Base-by-base conservation (phyloP, 805 yeast species). In the Monosporozyma yasuniensis region DNA sequence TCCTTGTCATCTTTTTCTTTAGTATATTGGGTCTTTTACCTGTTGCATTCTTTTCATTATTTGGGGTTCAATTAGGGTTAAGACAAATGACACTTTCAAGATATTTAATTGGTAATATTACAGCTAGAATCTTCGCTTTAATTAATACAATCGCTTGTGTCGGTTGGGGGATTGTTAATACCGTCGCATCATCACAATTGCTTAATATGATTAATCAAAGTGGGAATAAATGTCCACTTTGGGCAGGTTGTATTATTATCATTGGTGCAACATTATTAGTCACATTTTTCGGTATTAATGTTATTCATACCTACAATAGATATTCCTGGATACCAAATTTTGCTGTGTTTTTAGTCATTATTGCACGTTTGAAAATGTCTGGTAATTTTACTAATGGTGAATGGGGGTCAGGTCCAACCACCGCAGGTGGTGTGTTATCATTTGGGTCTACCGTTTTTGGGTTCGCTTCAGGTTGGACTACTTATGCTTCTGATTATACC, bases 91-190 rank as follows among this genome's bases (percentile, higher is more conserved):
- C 87, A 37, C 62, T 89, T 50, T 80, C 95, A 10, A 77, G 91
- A 57, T 89, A 74, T 68, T 75, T 88, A 58, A 75, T 82, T 54
- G 97, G 97, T 55, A 80, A 83, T 67, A 64, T 72, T 30, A 83
- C 84, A 44, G 82, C 85, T 69, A 78, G 95, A 65, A 74, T 88
- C 50, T 84, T 87, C 61, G 83, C 95, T 9, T 66, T 83, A 44
- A 73, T 90, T 64, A 88, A 89, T 64, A 77, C 81, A 61, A 67
- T 90, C 54, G 90, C 96, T 25, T 87, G 96, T 77, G 79, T 89
- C 50, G 96, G 97, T 59, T 90, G 97, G 97, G 86, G 93, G 68
- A 87, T 96, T 9, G 91, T 88, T 45, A 90, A 90, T 69, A 87
- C 86, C 54, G 85, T 89, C 79, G 84, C 89, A 28, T 81, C 93